A percentile compares a stretch with the other conserved stretches of the same genome.
These are phyloP conservation scores for Baorangia bicolor DNA, from an alignment of 768 basidiomycete genomes.

Conservation along the genomic window DNA sequence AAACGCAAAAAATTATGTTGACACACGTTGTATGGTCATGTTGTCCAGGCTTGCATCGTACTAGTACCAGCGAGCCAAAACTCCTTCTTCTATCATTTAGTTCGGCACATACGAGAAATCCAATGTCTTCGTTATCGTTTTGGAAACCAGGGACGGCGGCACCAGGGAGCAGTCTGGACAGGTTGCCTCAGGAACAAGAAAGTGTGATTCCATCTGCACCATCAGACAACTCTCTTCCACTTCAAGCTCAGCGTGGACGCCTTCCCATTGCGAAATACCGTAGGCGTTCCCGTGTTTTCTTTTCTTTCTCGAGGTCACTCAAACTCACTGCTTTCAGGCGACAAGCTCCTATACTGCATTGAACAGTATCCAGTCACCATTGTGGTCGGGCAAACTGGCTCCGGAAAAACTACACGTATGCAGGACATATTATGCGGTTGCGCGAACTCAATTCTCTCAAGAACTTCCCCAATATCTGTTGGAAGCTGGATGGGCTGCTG, in stretches of 20 bases:
- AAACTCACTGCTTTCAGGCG: slow-evolving; percentile 43
- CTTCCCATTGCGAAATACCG: slow-evolving; percentile 92
- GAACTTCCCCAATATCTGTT: slow-evolving; percentile 94
- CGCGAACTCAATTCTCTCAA: slow-evolving; percentile 32
- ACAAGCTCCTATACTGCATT: slow-evolving; percentile 77
- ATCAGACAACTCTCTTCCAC: slow-evolving; percentile 50
- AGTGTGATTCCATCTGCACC: slow-evolving; percentile 67
- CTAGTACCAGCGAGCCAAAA: too few species aligned
- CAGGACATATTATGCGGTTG: slow-evolving; percentile 9
- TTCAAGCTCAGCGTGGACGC: slow-evolving; percentile 74
- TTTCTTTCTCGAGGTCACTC: background rate
- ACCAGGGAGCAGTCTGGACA: slow-evolving; percentile 86
- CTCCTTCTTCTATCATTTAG: background rate
- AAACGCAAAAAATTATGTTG: too few species aligned
- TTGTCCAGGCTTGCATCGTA: background rate
- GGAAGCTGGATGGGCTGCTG: slow-evolving; percentile 88
- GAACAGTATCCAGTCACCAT: slow-evolving; percentile 84
- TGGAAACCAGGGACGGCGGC: slow-evolving; percentile 89
- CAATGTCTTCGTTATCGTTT: slow-evolving; percentile 62
- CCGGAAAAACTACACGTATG: slow-evolving; percentile 96
- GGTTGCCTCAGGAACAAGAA: slow-evolving; percentile 75
- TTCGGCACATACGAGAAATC: background rate
- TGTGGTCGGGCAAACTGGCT: slow-evolving; percentile 93
- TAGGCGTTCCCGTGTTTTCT: slow-evolving; percentile 33
- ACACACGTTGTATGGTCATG: background rate